Percentiles rank a stretch among this genome's conserved stretches.
phyloP scores from a whole-genome alignment of 2,329 filamentous ascomycete species.

The Claviceps pazoutovae region DNA sequence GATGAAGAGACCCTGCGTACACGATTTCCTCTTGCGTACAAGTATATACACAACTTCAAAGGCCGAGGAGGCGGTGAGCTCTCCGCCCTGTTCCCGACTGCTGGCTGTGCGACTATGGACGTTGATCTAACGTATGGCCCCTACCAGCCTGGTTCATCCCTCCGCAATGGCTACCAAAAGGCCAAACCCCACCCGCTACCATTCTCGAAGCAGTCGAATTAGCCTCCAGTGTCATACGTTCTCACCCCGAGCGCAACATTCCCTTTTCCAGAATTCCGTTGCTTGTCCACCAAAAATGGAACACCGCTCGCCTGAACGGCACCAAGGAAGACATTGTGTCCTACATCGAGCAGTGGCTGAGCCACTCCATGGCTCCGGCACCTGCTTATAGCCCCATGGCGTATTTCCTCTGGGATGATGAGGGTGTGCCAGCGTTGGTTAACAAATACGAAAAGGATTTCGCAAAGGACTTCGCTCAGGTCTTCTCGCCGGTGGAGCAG shows the following conservation, averaged over 20 bases:
- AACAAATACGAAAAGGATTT: slow-evolving; percentile 1
- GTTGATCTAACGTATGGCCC: not conserved
- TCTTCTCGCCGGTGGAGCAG: slow-evolving; percentile 2
- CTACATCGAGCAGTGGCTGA: slow-evolving; percentile 1
- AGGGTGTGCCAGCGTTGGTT: slow-evolving; percentile 2
- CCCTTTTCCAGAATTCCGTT: slow-evolving; percentile 1
- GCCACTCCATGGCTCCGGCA: not conserved
- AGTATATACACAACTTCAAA: not conserved
- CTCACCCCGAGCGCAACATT: slow-evolving; percentile 1
- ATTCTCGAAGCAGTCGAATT: slow-evolving; percentile 2
- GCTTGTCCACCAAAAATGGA: slow-evolving; percentile 4
- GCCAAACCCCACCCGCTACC: not conserved
- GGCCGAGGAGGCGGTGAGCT: not conserved
- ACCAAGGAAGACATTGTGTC: slow-evolving; percentile 1
- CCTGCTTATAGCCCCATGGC: slow-evolving; percentile 1
- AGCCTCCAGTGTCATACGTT: not conserved
- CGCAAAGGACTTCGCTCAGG: not conserved
- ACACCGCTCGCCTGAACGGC: not conserved
- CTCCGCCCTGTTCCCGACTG: too few species aligned
- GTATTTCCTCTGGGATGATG: slow-evolving; percentile 3
- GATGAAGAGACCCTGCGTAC: not conserved
- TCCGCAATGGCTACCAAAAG: slow-evolving; percentile 1
- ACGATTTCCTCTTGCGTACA: not conserved
- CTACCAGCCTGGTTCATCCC: slow-evolving; percentile 2
- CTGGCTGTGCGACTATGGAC: not conserved